These are phyloP conservation scores for Spiromastix sp. DNA, from an alignment of 2,329 filamentous ascomycete species.

Conservation along the genomic window DNA sequence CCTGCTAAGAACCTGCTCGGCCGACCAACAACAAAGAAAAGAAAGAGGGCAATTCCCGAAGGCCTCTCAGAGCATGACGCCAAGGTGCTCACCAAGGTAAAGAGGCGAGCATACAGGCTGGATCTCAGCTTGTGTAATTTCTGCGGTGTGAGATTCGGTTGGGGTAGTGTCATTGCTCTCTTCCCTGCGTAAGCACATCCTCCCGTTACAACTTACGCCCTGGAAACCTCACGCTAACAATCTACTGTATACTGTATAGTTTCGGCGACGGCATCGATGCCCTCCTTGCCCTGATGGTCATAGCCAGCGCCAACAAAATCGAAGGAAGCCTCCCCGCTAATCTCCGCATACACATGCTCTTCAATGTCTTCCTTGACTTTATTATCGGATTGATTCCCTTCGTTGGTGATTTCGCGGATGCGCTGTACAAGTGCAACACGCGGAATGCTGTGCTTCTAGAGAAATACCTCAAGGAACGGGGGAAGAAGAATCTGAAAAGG, in stretches of 20 bases:
- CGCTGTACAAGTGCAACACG: constrained; percentile 39
- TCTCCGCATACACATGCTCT: constrained; percentile 61
- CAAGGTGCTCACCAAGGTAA: constrained; percentile 73
- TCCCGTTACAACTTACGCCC: background rate
- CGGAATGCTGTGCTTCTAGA: constrained; percentile 37
- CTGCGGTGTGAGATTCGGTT: constrained; percentile 75
- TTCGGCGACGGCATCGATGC: constrained; percentile 67
- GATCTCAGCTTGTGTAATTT: constrained; percentile 78
- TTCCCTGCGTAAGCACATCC: constrained; percentile 62
- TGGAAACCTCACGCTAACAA: constrained; percentile 3
- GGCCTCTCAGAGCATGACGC: constrained; percentile 77
- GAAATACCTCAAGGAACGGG: constrained; percentile 32
- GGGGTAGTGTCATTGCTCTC: constrained; percentile 75
- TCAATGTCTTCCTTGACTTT: constrained; percentile 56
- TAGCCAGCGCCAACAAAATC: constrained; percentile 60
- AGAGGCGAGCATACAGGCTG: constrained; percentile 72
- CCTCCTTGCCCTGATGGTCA: constrained; percentile 63
- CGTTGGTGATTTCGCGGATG: constrained; percentile 38
- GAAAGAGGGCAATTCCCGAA: constrained; percentile 71
- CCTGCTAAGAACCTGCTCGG: constrained; percentile 59
- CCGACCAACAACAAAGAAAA: constrained; percentile 63
- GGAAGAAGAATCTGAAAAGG: constrained; percentile 15
- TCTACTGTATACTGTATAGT: constrained; percentile 28
- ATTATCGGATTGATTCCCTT: constrained; percentile 42
- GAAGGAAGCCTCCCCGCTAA: constrained; percentile 58